phyloP scores from a whole-genome alignment of 129 eudicot species.

The Cynara cardunculus region DNA sequence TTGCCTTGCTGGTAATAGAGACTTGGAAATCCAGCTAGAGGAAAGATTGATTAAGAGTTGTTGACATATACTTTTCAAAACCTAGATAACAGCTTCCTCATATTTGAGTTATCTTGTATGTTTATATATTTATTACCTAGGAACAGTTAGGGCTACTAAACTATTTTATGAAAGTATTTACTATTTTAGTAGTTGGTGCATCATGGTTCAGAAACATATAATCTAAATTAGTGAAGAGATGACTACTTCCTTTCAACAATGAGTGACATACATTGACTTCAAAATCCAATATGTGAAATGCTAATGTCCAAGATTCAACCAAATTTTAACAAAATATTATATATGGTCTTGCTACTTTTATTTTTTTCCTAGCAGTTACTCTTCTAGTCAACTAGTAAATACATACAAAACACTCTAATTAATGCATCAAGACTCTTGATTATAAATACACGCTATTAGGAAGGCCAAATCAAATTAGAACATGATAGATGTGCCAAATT shows the following conservation, averaged over 20 bases:
- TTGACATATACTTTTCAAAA: neutral
- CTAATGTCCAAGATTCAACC: neutral
- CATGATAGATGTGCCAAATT: neutral
- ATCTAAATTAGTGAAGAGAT: neutral
- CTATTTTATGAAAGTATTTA: neutral
- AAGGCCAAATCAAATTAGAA: conserved; percentile 2
- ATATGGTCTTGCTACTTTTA: neutral
- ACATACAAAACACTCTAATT: neutral
- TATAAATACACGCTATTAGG: neutral
- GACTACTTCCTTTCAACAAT: neutral
- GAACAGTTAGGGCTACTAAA: neutral
- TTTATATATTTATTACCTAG: neutral
- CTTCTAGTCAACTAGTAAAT: neutral
- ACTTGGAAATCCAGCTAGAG: neutral
- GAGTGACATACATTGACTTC: neutral
- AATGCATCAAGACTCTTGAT: neutral
- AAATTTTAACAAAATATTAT: neutral
- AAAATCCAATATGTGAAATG: neutral
- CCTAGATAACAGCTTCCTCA: neutral
- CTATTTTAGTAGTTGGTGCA: neutral
- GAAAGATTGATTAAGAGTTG: neutral
- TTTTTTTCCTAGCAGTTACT: neutral
- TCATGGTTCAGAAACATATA: neutral
- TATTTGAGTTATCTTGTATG: neutral
- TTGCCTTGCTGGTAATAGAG: neutral